These are phyloP conservation scores for Annona squamosa DNA, from an alignment of 164 flowering plant species.

Conservation along the genomic window DNA sequence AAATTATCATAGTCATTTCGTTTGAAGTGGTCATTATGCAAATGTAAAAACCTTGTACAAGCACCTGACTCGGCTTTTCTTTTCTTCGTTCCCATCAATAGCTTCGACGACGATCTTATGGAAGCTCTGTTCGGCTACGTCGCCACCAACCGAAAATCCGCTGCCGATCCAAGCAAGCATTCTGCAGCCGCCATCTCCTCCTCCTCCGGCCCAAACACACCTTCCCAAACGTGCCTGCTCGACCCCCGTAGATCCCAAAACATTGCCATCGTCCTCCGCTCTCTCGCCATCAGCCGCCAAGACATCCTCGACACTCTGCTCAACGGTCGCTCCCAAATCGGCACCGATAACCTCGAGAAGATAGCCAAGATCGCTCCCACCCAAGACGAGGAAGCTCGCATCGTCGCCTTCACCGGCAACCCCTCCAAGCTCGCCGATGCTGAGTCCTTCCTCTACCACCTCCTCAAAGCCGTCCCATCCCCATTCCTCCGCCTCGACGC, in stretches of 20 bases:
- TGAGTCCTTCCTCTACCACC: constrained; percentile 50
- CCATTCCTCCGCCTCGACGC: constrained; percentile 50
- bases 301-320: constrained; percentile 48
- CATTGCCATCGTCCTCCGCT: constrained; percentile 47
- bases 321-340: constrained; percentile 38
- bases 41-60: no score
- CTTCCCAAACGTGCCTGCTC: constrained; percentile 48
- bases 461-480: constrained; percentile 42
- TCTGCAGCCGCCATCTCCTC: constrained; percentile 13
- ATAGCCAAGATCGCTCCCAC: constrained; percentile 49
- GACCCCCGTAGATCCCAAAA: constrained; percentile 71
- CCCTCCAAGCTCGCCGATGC: constrained; percentile 53
- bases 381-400: constrained; percentile 37
- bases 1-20: no score
- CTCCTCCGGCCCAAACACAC: constrained; percentile 13
- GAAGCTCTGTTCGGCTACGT: constrained; percentile 82
- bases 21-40: no score
- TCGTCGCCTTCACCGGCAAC: constrained; percentile 40
- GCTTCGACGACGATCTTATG: constrained; percentile 88
- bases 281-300: constrained; percentile 38
- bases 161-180: constrained; percentile 14
- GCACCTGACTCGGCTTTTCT: not conserved
- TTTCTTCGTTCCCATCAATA: constrained; percentile 10
- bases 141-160: constrained; percentile 45
- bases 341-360: constrained; percentile 46